Evolutionary conservation across 306 rosid genomes (phyloP).

Genomic region (Rosa multiflora): DNA sequence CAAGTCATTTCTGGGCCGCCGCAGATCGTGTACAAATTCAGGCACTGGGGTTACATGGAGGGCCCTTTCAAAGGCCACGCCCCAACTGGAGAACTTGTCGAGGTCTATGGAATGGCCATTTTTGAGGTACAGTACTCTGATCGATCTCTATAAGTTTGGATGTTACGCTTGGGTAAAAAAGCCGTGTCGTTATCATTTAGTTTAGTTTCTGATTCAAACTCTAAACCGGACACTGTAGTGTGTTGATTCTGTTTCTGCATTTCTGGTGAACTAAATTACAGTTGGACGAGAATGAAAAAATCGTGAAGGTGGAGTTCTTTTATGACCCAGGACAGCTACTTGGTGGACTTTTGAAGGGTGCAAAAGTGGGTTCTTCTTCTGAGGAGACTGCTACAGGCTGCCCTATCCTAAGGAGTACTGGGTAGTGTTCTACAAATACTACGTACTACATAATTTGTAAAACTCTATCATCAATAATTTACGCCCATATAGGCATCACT

Average conservation of each 20-base stretch:
- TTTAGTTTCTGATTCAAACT: background rate
- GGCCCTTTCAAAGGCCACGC: conserved; percentile 64
- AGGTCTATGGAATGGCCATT: conserved; percentile 55
- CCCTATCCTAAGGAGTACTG: conserved; percentile 34
- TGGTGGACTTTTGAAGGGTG: conserved; percentile 34
- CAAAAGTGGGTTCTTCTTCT: conserved; percentile 16
- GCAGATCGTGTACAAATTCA: conserved; percentile 54
- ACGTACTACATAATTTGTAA: background rate
- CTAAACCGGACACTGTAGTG: background rate
- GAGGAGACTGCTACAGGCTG: conserved; percentile 24
- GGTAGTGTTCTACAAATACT: conserved; percentile 13
- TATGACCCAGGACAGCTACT: conserved; percentile 32
- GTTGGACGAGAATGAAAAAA: conserved; percentile 29
- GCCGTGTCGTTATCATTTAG: background rate
- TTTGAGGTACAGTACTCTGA: conserved; percentile 35
- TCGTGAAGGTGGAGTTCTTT: conserved; percentile 42
- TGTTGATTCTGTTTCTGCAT: too few relatives aligned
- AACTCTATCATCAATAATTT: too few relatives aligned
- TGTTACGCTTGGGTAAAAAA: background rate
- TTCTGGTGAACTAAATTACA: background rate
- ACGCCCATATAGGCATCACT: background rate
- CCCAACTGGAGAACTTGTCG: conserved; percentile 52
- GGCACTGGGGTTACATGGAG: conserved; percentile 88
- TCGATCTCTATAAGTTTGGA: background rate
- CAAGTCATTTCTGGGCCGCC: conserved; percentile 60